Evolutionary conservation across 345 rosid species (phyloP), one percentile per base, ranked within the genome.

Genomic region (Zanthoxylum bungeanum): DNA sequence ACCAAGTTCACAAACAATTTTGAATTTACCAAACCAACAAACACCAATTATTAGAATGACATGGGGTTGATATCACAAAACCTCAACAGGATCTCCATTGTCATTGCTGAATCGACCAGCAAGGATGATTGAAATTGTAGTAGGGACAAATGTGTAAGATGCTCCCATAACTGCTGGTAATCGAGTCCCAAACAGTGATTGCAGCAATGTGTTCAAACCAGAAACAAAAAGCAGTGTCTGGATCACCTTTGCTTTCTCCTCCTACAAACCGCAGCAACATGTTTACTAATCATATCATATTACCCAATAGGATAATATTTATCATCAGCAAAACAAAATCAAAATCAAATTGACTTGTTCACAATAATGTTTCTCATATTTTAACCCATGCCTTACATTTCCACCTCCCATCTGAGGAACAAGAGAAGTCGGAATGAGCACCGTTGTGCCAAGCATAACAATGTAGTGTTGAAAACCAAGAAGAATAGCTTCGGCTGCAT

Each of bases 351-450:
- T 52, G 49, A 68, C 24, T 22, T 34, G 1, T 62, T 60, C 19
- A 60, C 31, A 10, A 17, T n/a, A n/a, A n/a, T n/a, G n/a, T n/a
- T n/a, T n/a, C n/a, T n/a, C n/a, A n/a, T n/a, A n/a, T n/a, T n/a
- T n/a, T n/a, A n/a, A n/a, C n/a, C n/a, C n/a, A 46, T 17, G 77
- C 5, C 91, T 86, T 87, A 96, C 99, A 79, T 91, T 91, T 84
- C 97, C 89, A 76, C 99, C 99, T 66, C 99, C 99, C 99, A 96
- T 96, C 82, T 91, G 99, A 3, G 99, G 99, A 72, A 95, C 99
- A 44, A 96, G 98, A 49, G 97, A 79, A 40, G 93, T 84, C 11
- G 98, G 98, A 55, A 96, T 96, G 76, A 96, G 81, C 56, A 96
- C 99, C 0, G 93, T 80, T 0, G 99, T 93, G 69, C 99, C 98